Evolutionary conservation across 495 filamentous ascomycete genomes (phyloP).

Genomic region (Corynascus novoguineensis): DNA sequence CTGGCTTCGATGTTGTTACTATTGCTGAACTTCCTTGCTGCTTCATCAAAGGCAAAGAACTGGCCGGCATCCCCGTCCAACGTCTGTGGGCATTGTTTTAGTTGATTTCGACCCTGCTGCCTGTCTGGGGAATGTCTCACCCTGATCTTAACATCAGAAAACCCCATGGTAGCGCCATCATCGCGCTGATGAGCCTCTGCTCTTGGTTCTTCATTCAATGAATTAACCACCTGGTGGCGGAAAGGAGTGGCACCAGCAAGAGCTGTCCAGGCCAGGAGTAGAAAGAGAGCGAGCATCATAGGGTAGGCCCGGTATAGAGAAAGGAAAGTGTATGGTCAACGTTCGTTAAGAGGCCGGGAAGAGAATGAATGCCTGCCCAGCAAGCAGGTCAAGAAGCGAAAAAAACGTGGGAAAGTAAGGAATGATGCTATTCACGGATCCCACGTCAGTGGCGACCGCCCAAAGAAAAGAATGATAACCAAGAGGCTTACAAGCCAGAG

Average conservation of each 20-base stretch:
- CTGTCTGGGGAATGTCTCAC: slow-evolving; percentile 21
- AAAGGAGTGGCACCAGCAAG: slow-evolving; percentile 24
- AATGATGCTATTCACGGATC: slow-evolving; percentile 27
- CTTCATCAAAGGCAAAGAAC: slow-evolving; percentile 42
- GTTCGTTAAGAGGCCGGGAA: slow-evolving; percentile 11
- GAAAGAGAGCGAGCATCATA: slow-evolving; percentile 26
- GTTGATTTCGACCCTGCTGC: background rate
- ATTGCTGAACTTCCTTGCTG: slow-evolving; percentile 10
- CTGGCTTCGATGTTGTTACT: slow-evolving; percentile 1
- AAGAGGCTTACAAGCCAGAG: background rate
- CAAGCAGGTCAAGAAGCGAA: slow-evolving; percentile 24
- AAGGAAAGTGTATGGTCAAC: slow-evolving; percentile 5
- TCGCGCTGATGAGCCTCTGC: slow-evolving; percentile 49
- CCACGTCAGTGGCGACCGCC: slow-evolving; percentile 5
- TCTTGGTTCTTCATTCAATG: slow-evolving; percentile 43
- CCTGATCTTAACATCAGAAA: slow-evolving; percentile 44
- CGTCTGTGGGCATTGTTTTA: slow-evolving; percentile 30
- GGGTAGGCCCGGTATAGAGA: background rate
- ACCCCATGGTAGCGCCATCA: slow-evolving; percentile 43
- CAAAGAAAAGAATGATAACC: slow-evolving; percentile 1
- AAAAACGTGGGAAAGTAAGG: slow-evolving; percentile 19
- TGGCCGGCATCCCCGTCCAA: slow-evolving; percentile 45
- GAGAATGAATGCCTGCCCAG: slow-evolving; percentile 33
- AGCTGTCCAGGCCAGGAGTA: slow-evolving; percentile 25
- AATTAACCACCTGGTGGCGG: slow-evolving; percentile 33